A percentile compares a stretch with the other conserved stretches of the same genome.
phyloP scores from a whole-genome alignment of 2,329 filamentous ascomycete species.

The Coccinonectria pachysandricola region DNA sequence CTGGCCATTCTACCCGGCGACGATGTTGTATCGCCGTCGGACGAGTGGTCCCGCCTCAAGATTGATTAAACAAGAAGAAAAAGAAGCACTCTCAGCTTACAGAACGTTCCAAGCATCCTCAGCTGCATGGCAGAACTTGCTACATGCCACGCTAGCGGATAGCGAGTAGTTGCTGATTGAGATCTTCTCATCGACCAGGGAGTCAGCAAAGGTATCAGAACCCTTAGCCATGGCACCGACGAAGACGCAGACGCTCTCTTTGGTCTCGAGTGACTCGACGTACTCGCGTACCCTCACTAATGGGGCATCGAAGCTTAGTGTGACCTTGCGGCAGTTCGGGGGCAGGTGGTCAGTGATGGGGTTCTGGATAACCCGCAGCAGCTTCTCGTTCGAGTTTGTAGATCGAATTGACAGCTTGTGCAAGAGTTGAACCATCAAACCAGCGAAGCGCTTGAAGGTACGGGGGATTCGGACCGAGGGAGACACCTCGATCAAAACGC shows the following conservation, averaged over 20 bases:
- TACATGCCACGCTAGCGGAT: conserved; percentile 95
- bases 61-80: too few species aligned
- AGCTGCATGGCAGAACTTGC: conserved; percentile 97
- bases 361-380: conserved; percentile 94
- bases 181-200: conserved; percentile 92
- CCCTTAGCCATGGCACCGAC: conserved; percentile 99
- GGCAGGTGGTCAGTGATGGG: conserved; percentile 95
- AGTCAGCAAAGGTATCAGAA: conserved; percentile 87
- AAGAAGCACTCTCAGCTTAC: conserved; percentile 47
- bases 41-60: conserved; percentile 24
- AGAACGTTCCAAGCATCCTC: conserved; percentile 95
- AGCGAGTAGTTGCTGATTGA: conserved; percentile 97
- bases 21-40: conserved; percentile 65
- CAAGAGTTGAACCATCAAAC: conserved; percentile 95
- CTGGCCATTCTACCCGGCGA: conserved; percentile 33
- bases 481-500: conserved; percentile 93
- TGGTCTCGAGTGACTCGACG: conserved; percentile 63
- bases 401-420: conserved; percentile 94
- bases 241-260: conserved; percentile 95
- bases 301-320: conserved; percentile 84
- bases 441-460: conserved; percentile 97
- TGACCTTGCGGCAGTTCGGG: conserved; percentile 95
- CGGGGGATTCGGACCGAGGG: conserved; percentile 95
- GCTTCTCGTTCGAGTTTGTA: conserved; percentile 93
- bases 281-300: conserved; percentile 85